Evolutionary conservation across 495 filamentous ascomycete genomes (phyloP), one percentile per base, ranked within the genome.

Genomic region (Aspergillus sclerotioniger): DNA sequence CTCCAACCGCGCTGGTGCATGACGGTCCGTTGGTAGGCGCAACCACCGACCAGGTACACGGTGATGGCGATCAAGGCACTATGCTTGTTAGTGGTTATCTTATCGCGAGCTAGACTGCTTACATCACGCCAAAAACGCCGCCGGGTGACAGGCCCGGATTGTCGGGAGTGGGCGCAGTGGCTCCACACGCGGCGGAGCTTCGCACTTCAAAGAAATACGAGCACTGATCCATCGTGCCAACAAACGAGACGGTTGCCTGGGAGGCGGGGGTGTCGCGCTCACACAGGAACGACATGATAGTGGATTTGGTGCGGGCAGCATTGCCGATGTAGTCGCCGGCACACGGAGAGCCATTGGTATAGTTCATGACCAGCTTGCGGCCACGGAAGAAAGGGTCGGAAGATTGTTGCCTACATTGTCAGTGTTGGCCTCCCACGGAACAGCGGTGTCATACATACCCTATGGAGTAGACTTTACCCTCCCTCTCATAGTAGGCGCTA

Each of bases 151-250:
- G 82, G 71, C 90, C 76, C 69, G 82, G 67, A 65, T 82, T 75
- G 70, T 86, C 75, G 78, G 86, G 62, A 78, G 83, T 74, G 69
- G 66, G 66, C 32, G 82, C 81, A 10, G 86, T 79, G 32, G 83
- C 86, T 20, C 89, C 88, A 69, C 95, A 99, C 8, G 92, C 93
- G 39, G 90, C 86, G 46, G 82, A 81, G 46, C 90, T 91, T 55
- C 92, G 90, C n/a, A 92, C 84, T 70, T 96, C 92, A 74, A 99
- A 99, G 71, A 95, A 89, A 74, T 97, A 99, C n/a, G 90, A 83
- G 77, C 95, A 99, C 49, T 90, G 84, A 65, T 97, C 91, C 71
- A 87, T 87, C 19, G 88, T 83, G 56, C 89, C 91, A 50, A 98
- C 85, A 69, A 96, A 99, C 6, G 90, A 88, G 5, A 86, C 68